Conservation (phyloP, 129 eudicot genomes). For the Tanacetum coccineum region DNA sequence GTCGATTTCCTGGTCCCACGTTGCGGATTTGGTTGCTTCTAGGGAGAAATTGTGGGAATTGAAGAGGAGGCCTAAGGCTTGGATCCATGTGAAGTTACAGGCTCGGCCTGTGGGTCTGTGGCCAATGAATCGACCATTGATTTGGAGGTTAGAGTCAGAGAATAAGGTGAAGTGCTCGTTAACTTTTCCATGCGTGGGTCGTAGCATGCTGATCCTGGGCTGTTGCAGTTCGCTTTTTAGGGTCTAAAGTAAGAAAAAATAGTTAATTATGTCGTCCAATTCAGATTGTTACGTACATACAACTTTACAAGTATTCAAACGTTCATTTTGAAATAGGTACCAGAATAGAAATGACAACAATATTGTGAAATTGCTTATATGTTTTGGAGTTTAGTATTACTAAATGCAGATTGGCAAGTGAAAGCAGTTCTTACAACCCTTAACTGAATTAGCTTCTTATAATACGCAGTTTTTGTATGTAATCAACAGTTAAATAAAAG, state of each 20-base stretch:
- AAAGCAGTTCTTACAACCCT: too few species aligned
- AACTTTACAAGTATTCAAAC: neutral
- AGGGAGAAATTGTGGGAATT: conserved; percentile 49
- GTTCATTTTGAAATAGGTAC: neutral
- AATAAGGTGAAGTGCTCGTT: conserved; percentile 65
- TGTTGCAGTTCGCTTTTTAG: conserved; percentile 51
- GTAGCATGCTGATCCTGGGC: conserved; percentile 64
- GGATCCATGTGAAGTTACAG: conserved; percentile 84
- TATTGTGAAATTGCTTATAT: too few species aligned
- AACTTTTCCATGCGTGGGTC: conserved; percentile 72
- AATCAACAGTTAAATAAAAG: neutral
- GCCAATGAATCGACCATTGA: conserved; percentile 73
- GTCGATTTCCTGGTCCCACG: conserved; percentile 45
- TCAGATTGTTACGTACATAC: too few species aligned
- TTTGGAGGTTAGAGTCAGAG: conserved; percentile 64
- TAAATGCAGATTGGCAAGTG: too few species aligned
- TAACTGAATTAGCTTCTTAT: too few species aligned
- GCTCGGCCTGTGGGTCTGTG: conserved; percentile 44
- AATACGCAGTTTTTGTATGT: neutral
- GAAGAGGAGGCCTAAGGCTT: conserved; percentile 61
- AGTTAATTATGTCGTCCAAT: neutral
- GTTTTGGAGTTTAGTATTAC: too few species aligned
- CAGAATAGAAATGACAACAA: neutral
- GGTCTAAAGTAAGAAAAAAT: conserved; percentile 21
- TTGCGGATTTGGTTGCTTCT: conserved; percentile 53